Evolutionary conservation across 768 basidiomycete species (phyloP), one percentile per base, ranked within the genome.

Genomic region (Suillus tomentosus): DNA sequence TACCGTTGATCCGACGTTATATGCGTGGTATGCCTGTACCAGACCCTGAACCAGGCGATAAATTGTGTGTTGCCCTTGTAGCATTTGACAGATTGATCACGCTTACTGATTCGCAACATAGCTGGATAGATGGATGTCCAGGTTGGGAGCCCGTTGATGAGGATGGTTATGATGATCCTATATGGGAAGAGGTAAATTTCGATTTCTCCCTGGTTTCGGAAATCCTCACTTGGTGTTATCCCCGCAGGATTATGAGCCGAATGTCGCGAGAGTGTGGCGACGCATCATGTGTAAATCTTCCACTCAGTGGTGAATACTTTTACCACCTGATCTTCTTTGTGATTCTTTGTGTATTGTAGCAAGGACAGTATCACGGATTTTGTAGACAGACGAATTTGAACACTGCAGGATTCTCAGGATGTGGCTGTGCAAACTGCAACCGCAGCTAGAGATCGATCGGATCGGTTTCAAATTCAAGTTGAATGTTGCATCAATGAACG

Each of bases 81-180:
- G 24, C n/a, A 59, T 61, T 5, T 31, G 53, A 34, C 31, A 34
- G 10, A 19, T 54, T 13, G 31, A 54, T 54, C 34, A 19, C 53
- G 34, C 34, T 36, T 54, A 6, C 31, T 54, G 31, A 54, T n/a
- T 37, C 6, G 19, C 11, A n/a, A n/a, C 19, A 19, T 27, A 76
- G 72, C 42, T 76, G 73, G 74, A 19, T n/a, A 3, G 71, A 74
- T 5, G 66, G 22, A 5, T 2, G 1, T 2, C 34, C 62, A 10
- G 67, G 69, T 3, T 74, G 73, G 73, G 62, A 67, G 0, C 71
- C 73, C 0, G 65, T 74, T 48, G 39, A 71, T 43, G 67, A 76
- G 4, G 72, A 76, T 5, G 73, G 73, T 13, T 65, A 62, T 5
- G 69, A 65, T 42, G 74, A 76, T 42, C n/a, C 34, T 11, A 31